A percentile compares a stretch with the other conserved stretches of the same genome.
Evolutionary conservation across 768 basidiomycete genomes (phyloP).

Genomic region (Mycena rosella): DNA sequence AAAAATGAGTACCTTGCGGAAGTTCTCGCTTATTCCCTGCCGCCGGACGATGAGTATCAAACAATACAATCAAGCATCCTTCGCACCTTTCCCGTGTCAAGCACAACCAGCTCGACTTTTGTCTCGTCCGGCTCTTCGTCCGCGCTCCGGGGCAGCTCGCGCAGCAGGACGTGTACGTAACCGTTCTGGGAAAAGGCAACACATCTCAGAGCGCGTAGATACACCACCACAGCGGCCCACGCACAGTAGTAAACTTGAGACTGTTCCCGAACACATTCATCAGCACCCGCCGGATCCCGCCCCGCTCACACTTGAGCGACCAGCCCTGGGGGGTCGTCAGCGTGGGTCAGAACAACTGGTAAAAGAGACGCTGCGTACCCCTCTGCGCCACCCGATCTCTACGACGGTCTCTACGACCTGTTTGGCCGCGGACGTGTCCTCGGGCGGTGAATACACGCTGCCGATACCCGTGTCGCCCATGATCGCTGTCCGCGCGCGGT

Average conservation of each 20-base stretch:
- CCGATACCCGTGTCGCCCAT: slow-evolving; percentile 86
- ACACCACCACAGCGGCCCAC: slow-evolving; percentile 41
- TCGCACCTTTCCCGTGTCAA: slow-evolving; percentile 89
- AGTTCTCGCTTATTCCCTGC: slow-evolving; percentile 92
- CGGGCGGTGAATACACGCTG: slow-evolving; percentile 91
- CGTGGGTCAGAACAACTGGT: background rate
- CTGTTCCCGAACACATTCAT: slow-evolving; percentile 98
- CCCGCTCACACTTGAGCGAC: slow-evolving; percentile 90
- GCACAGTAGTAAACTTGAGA: slow-evolving; percentile 89
- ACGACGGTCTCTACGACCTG: slow-evolving; percentile 87
- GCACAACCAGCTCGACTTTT: slow-evolving; percentile 86
- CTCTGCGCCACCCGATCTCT: slow-evolving; percentile 80
- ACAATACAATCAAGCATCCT: background rate
- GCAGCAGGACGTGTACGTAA: slow-evolving; percentile 87
- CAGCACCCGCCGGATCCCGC: slow-evolving; percentile 89
- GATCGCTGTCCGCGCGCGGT: slow-evolving; percentile 81
- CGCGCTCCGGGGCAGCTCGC: slow-evolving; percentile 72
- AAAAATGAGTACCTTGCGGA: slow-evolving; percentile 74
- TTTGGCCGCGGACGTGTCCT: slow-evolving; percentile 60
- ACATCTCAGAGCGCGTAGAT: slow-evolving; percentile 1
- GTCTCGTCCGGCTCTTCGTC: slow-evolving; percentile 69
- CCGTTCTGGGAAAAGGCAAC: slow-evolving; percentile 67
- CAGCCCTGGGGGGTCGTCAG: slow-evolving; percentile 70
- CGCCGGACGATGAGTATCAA: background rate
- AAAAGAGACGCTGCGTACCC: slow-evolving; percentile 63